Conservation (phyloP, 163 green algal species). For the Prototheca wickerhamii region DNA sequence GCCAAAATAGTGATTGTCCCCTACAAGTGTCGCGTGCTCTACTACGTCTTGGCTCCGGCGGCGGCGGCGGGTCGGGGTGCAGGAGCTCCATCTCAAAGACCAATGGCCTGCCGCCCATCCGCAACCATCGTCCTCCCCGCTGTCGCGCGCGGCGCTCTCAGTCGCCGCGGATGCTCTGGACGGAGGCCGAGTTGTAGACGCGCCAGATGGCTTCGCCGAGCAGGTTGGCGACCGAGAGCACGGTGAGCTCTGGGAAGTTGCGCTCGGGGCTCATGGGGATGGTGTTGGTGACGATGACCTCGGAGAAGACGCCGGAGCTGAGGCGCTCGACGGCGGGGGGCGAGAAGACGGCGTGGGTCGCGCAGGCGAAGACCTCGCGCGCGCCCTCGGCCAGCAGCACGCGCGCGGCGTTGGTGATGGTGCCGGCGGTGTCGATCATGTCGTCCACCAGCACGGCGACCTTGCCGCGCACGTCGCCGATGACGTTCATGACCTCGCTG, state of each 20-base stretch:
- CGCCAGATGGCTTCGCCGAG: conserved; percentile 97
- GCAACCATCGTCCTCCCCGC: neutral
- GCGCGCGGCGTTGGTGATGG: conserved; percentile 93
- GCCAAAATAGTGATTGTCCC: no score
- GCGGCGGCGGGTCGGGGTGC: neutral
- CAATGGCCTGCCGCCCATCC: neutral
- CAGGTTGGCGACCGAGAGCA: conserved; percentile 93
- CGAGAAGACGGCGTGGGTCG: conserved; percentile 93
- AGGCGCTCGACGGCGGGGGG: conserved; percentile 91
- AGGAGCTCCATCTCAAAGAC: neutral
- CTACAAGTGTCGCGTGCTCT: no score
- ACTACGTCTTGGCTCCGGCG: no score
- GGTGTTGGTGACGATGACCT: conserved; percentile 99
- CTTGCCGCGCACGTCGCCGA: conserved; percentile 97
- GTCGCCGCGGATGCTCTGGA: conserved; percentile 45
- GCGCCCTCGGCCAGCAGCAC: conserved; percentile 81
- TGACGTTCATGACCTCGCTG: conserved; percentile 98
- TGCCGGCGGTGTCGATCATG: conserved; percentile 99
- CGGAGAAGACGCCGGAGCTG: conserved; percentile 59
- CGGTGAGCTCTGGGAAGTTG: conserved; percentile 90
- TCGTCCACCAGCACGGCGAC: conserved; percentile 98
- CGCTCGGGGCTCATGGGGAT: conserved; percentile 65
- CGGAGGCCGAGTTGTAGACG: conserved; percentile 85
- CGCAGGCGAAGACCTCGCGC: conserved; percentile 89
- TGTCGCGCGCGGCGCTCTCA: neutral